Percentiles rank a stretch among this genome's conserved stretches.
These are phyloP conservation scores for Claviceps purpurea DNA, from an alignment of 2,329 filamentous ascomycete species.

Conservation along the genomic window DNA sequence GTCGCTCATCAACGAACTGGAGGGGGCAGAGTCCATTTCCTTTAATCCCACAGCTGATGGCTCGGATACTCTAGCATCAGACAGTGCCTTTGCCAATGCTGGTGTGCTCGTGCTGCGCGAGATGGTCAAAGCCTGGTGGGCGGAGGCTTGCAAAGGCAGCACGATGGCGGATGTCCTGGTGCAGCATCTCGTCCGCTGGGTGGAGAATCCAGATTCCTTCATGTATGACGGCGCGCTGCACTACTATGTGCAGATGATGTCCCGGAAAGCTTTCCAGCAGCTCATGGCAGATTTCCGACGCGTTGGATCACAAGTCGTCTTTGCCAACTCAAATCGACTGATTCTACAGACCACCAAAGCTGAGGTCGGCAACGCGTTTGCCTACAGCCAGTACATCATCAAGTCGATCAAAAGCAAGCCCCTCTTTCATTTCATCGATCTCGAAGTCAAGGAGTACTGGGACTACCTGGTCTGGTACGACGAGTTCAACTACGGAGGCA, in stretches of 20 bases:
- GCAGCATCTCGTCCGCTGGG: slow-evolving; percentile 93
- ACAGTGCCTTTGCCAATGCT: slow-evolving; percentile 85
- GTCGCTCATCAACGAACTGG: slow-evolving; percentile 89
- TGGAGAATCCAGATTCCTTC: slow-evolving; percentile 83
- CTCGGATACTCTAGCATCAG: slow-evolving; percentile 53
- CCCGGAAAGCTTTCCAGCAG: slow-evolving; percentile 89
- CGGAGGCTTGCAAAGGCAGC: slow-evolving; percentile 78
- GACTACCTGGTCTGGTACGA: slow-evolving; percentile 99
- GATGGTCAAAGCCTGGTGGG: slow-evolving; percentile 99
- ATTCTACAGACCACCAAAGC: slow-evolving; percentile 92
- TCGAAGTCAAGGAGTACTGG: slow-evolving; percentile 98
- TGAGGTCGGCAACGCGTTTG: slow-evolving; percentile 91
- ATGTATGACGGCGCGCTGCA: slow-evolving; percentile 90
- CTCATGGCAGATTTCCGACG: slow-evolving; percentile 93
- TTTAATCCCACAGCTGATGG: slow-evolving; percentile 48
- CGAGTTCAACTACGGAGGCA: slow-evolving; percentile 96
- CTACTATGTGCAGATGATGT: slow-evolving; percentile 98
- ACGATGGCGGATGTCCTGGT: slow-evolving; percentile 97
- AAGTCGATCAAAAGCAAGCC: slow-evolving; percentile 95
- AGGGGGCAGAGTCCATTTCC: slow-evolving; percentile 74
- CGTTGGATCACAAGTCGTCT: slow-evolving; percentile 91
- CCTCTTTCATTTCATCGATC: slow-evolving; percentile 90
- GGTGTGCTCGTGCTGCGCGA: slow-evolving; percentile 83
- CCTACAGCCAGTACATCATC: slow-evolving; percentile 94
- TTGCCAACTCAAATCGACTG: slow-evolving; percentile 77